phyloP scores from a whole-genome alignment of 768 basidiomycete genomes.

The Mycena galericulata region DNA sequence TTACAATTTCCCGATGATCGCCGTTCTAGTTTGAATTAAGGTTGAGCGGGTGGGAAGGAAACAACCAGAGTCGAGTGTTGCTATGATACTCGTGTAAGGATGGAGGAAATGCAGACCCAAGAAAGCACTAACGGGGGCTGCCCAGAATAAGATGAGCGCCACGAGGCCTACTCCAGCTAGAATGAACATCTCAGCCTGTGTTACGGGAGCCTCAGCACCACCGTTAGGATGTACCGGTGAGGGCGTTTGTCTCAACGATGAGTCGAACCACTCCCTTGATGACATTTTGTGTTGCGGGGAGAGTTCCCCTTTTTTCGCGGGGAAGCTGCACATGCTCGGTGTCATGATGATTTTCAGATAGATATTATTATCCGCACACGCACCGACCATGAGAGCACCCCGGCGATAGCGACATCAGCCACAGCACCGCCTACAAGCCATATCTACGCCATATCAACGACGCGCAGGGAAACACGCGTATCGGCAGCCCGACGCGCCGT shows the following conservation, averaged over 20 bases:
- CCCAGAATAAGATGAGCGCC: conserved; percentile 27
- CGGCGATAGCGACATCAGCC: conserved; percentile 28
- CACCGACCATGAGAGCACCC: conserved; percentile 23
- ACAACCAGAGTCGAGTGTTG: conserved; percentile 25
- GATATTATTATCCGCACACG: not conserved
- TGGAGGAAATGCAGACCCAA: not conserved
- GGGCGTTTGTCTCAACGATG: conserved; percentile 34
- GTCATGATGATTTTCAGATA: not conserved
- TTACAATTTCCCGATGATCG: conserved; percentile 32
- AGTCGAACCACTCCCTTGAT: conserved; percentile 28
- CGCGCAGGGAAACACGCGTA: not conserved
- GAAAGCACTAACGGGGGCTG: conserved; percentile 12
- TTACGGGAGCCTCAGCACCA: not conserved
- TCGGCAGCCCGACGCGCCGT: conserved; percentile 1
- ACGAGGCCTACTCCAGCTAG: conserved; percentile 29
- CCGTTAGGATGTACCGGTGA: conserved; percentile 20
- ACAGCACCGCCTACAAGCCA: conserved; percentile 32
- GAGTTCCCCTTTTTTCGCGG: not conserved
- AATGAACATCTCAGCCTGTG: not conserved
- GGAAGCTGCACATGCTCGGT: not conserved
- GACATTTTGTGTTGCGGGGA: conserved; percentile 7
- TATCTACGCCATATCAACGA: not conserved
- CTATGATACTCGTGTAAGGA: not conserved
- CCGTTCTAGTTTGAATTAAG: conserved; percentile 15
- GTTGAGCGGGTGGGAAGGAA: not conserved